Base-by-base conservation (phyloP, 2,329 filamentous ascomycete species). In the Conoideocrella luteorostrata region DNA sequence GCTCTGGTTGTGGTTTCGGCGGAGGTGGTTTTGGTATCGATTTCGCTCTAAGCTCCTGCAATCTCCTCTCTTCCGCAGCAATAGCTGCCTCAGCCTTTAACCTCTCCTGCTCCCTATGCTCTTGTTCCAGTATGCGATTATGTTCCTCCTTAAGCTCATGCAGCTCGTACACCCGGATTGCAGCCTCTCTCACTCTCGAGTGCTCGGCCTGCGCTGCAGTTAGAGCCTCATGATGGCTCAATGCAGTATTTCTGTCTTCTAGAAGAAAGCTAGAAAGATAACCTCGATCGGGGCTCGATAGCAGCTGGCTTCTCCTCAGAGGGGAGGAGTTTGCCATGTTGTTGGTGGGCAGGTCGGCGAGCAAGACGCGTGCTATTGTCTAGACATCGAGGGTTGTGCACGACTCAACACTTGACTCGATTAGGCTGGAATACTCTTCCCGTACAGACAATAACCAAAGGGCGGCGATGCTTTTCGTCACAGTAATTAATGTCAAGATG, bases 141-240 rank as follows among this genome's bases (percentile, higher is more conserved):
- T 70, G 63, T 49, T 74, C 65, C 49, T 71, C 63, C 41, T 70
- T 59, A 13, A 72, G 54, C 46, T 71, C 64, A 46, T 78, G 66
- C 32, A 74, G 60, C 46, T 73, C 62, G 44, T 67, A 72, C 6
- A 71, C 70, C 13, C 67, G 64, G 28, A 76, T 59, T 7, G 75
- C 75, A 23, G 64, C 63, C 43, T 72, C 64, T 22, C 74, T 72
- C 10, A 91, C 75, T 22, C 77, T 72, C 29, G 85, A 77, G 59
- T 89, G 86, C 55, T 84, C 77, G 12, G 71, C 70, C 39, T 78
- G 78, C 4, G 83, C 83, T 37, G 76, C 75, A 36, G 76, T 77
- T 13, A 91, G 73, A 12, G 84, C 83, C 52, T 80, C 75, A 46
- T 75, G 72, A 57, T 88, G 83, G 44, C 70, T 71, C 39, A 75